Conservation (phyloP, 2,329 filamentous ascomycete genomes). For the Didymella sp. region DNA sequence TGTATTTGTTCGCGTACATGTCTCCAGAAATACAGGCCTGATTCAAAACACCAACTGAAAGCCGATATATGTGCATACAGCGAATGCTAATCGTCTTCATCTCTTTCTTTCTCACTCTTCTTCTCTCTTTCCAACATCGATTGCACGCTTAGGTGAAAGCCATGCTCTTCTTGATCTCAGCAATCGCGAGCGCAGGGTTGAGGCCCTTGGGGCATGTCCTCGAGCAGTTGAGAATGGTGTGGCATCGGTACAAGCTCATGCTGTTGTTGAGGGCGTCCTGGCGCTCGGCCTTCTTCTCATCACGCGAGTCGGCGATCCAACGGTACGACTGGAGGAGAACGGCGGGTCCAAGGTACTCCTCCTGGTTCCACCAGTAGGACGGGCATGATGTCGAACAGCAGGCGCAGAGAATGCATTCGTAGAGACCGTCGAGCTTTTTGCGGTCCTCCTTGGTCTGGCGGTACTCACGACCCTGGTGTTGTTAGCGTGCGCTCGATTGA, state of each 20-base stretch:
- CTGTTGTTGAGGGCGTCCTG: constrained; percentile 95
- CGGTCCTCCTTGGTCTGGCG: constrained; percentile 91
- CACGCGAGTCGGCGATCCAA: constrained; percentile 94
- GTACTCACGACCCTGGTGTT: constrained; percentile 81
- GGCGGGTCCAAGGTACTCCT: constrained; percentile 97
- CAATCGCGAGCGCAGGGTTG: constrained; percentile 94
- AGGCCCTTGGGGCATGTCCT: constrained; percentile 97
- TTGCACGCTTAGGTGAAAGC: constrained; percentile 57
- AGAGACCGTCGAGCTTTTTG: constrained; percentile 95
- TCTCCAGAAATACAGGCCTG: constrained; percentile 29
- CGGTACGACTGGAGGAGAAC: constrained; percentile 97
- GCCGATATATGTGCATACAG: constrained; percentile 25
- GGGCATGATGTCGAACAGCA: constrained; percentile 99
- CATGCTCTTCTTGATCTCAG: constrained; percentile 98
- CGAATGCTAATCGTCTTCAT: constrained; percentile 14
- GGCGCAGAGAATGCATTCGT: constrained; percentile 99
- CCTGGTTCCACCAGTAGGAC: constrained; percentile 99
- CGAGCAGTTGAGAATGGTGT: constrained; percentile 99
- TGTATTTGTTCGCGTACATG: constrained; percentile 29
- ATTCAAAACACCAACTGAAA: constrained; percentile 20
- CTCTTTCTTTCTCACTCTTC: neutral
- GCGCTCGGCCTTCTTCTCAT: constrained; percentile 86
- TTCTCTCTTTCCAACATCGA: no score
- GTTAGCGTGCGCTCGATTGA: constrained; percentile 24
- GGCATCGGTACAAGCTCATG: constrained; percentile 98